These are phyloP conservation scores for Plasmodium fragile DNA, from an alignment of 169 alveolate genomes.

Conservation along the genomic window DNA sequence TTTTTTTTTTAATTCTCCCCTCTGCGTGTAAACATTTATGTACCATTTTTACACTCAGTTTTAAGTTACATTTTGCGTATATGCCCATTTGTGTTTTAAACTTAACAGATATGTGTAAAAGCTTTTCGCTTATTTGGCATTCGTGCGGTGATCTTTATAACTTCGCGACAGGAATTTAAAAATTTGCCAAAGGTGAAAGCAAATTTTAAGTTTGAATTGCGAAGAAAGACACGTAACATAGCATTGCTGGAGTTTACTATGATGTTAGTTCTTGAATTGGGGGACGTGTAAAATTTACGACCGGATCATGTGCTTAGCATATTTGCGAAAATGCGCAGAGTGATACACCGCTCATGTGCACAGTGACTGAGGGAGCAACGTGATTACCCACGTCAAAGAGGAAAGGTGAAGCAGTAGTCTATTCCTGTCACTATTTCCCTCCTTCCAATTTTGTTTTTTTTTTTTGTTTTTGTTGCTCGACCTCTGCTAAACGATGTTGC, in stretches of 20 bases:
- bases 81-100: background rate
- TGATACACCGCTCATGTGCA: background rate
- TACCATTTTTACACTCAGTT: background rate
- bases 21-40: background rate
- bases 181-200: background rate
- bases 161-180: background rate
- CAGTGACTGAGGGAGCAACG: background rate
- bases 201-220: background rate
- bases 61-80: background rate
- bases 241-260: background rate
- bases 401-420: background rate
- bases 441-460: background rate
- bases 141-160: background rate
- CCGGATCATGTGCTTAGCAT: background rate
- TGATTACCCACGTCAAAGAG: background rate
- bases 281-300: background rate
- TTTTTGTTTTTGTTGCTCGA: background rate
- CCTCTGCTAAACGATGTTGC: slow-evolving; percentile 23
- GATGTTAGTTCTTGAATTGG: background rate
- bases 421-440: background rate
- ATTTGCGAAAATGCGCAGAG: background rate
- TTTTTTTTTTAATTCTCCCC: background rate
- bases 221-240: slow-evolving; percentile 1
- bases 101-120: background rate
- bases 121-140: background rate